A percentile compares a stretch with the other conserved stretches of the same genome.
Evolutionary conservation across 164 flowering plant species (phyloP).

Genomic region (Vitis labrusca): DNA sequence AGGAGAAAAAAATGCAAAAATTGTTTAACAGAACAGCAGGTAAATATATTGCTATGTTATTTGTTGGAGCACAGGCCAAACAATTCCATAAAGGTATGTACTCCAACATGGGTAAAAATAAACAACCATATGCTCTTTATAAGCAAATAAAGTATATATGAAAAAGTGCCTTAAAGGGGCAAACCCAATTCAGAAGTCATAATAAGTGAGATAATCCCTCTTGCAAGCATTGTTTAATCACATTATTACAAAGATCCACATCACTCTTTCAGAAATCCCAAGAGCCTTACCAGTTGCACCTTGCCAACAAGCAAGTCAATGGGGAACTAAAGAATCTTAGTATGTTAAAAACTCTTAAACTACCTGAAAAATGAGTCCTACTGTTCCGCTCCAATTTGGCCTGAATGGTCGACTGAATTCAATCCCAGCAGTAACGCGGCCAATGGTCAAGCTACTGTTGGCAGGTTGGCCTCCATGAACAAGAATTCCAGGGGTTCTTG

Average conservation of each 20-base stretch:
- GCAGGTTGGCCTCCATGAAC: slow-evolving; percentile 82
- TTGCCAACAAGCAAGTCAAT: not conserved
- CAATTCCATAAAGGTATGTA: too few relatives aligned
- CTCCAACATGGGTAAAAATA: too few relatives aligned
- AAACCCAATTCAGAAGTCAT: too few relatives aligned
- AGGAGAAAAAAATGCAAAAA: not conserved
- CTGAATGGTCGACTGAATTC: slow-evolving; percentile 88
- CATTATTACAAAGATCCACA: not conserved
- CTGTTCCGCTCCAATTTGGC: slow-evolving; percentile 98
- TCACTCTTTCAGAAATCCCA: too few relatives aligned
- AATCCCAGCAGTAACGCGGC: slow-evolving; percentile 84
- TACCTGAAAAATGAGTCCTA: slow-evolving; percentile 92
- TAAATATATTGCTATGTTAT: not conserved
- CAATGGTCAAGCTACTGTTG: slow-evolving; percentile 63
- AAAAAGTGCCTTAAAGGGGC: too few relatives aligned
- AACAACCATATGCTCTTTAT: too few relatives aligned
- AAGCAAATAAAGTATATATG: too few relatives aligned
- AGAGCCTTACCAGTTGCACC: not conserved
- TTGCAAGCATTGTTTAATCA: not conserved
- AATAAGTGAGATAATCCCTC: not conserved
- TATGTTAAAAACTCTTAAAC: not conserved
- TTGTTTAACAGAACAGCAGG: not conserved
- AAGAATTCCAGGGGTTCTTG: slow-evolving; percentile 90
- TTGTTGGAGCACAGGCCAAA: not conserved
- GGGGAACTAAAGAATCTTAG: not conserved